Evolutionary conservation across 768 basidiomycete genomes (phyloP), one percentile per base, ranked within the genome.

Genomic region (Mycena epipterygia): DNA sequence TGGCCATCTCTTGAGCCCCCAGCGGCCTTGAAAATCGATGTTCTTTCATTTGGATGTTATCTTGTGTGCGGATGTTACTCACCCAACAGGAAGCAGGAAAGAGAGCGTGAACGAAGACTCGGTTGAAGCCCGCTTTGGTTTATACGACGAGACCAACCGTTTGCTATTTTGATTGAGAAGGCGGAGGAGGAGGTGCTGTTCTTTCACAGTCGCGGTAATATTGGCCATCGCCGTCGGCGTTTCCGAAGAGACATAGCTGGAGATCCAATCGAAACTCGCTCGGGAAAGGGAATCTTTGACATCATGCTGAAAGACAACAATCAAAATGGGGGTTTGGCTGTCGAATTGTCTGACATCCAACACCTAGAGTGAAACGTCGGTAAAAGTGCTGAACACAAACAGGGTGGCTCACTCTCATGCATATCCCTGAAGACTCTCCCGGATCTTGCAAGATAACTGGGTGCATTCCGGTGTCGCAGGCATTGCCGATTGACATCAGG

Each of bases 31-130:
- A 25, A 37, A 49, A 23, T 35, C 35, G 33, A 25, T 14, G 14
- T 16, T 56, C 11, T 5, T 37, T 56, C 29, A 61, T 33, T 21
- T 30, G 3, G 6, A n/a, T 16, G 25, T 25, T 12, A 23, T 27
- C 21, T 14, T 3, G 29, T 44, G n/a, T 48, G n/a, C n/a, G 5
- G 27, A 49, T 3, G n/a, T 29, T 30, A 69, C 72, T 60, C 27
- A 73, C 72, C 72, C 72, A 23, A 73, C 55, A 17, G 72, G 72
- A 46, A 73, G 48, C n/a, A 73, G 49, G 44, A 73, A 73, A 23
- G 68, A 70, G 6, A 73, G 57, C 39, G 62, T 70, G 35, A 73
- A 73, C 0, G 64, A 49, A 42, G 64, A 29, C 42, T 73, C 72
- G 27, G 68, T 66, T n/a, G 68, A 7, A 25, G 68, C 64, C 12